Evolutionary conservation across 2,329 filamentous ascomycete genomes (phyloP), one percentile per base, ranked within the genome.

Genomic region (Fusarium paranaense): DNA sequence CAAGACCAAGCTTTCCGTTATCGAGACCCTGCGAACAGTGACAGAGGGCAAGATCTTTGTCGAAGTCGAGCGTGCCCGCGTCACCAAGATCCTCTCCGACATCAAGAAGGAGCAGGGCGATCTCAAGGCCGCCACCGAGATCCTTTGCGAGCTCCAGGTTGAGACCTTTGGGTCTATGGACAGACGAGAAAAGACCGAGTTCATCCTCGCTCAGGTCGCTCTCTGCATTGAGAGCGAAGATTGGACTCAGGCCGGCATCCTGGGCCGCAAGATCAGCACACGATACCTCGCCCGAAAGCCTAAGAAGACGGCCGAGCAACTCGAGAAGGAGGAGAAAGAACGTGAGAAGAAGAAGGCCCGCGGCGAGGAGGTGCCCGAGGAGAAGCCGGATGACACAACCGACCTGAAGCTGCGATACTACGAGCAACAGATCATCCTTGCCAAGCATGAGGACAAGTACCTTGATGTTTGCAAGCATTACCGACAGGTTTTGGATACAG

Each of bases 31-130:
- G 80, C 91, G 97, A 78, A 98, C 96, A 47, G 96, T 99, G 58
- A 99, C 97, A 10, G 97, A 99, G 85, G 97, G 97, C 85, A 99
- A 99, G 93, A 99, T 99, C 83, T 99, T 99, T 80, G 96, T 99
- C 79, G 97, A 99, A 87, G 97, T 99, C 62, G 97, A 99, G 88
- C 92, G 97, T 77, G 97, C 97, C 74, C 94, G 97, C 77, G 93
- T 99, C 69, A 99, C 97, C 79, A 95, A 93, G 82, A 97, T 98
- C 75, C 89, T 99, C 14, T 98, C 97, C 61, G 91, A 98, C 84
- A 98, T 99, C 88, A 98, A 98, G 89, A 98, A 97, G 86, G 87
- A 94, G 75, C 95, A 98, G 85, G 96, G 95, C 74, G 96, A 99
- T 80, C 87, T 98, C 80, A 95, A 94, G 81, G 92, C 94, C 6